These are phyloP conservation scores for Citrus unshiu DNA, from an alignment of 345 rosid genomes.

Conservation along the genomic window DNA sequence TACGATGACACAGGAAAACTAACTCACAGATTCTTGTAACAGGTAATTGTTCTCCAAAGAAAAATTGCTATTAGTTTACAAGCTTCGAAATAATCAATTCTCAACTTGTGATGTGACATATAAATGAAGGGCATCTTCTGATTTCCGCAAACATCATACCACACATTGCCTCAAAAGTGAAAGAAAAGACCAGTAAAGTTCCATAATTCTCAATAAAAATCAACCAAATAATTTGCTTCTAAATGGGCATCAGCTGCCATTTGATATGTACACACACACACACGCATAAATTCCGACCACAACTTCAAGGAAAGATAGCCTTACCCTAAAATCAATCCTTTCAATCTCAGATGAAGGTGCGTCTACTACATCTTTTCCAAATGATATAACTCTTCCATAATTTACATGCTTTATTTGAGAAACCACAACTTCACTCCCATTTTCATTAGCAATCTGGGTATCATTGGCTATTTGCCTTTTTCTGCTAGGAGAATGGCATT, in stretches of 20 bases:
- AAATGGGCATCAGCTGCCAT: neutral
- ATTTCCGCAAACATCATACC: neutral
- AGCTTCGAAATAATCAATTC: neutral
- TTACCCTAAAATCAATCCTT: slow-evolving; percentile 56
- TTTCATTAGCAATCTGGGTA: slow-evolving; percentile 5
- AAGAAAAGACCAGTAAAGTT: neutral
- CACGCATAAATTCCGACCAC: neutral
- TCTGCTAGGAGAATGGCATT: slow-evolving; percentile 23
- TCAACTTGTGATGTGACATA: neutral
- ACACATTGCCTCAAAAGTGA: neutral
- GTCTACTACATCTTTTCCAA: slow-evolving; percentile 53
- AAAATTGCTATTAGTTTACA: neutral
- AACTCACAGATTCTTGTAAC: neutral
- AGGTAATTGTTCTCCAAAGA: neutral
- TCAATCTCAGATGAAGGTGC: slow-evolving; percentile 45
- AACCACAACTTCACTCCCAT: slow-evolving; percentile 13
- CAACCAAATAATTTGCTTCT: neutral
- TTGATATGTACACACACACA: no score
- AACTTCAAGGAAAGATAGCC: slow-evolving; percentile 5
- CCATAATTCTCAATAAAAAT: neutral
- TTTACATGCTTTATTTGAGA: slow-evolving; percentile 21
- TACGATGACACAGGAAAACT: neutral
- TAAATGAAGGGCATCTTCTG: neutral
- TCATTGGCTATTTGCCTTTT: slow-evolving; percentile 30
- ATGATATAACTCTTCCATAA: slow-evolving; percentile 65